These are phyloP conservation scores for Phytophthora macrochlamydospora DNA, from an alignment of 352 stramenopile genomes.

Conservation along the genomic window DNA sequence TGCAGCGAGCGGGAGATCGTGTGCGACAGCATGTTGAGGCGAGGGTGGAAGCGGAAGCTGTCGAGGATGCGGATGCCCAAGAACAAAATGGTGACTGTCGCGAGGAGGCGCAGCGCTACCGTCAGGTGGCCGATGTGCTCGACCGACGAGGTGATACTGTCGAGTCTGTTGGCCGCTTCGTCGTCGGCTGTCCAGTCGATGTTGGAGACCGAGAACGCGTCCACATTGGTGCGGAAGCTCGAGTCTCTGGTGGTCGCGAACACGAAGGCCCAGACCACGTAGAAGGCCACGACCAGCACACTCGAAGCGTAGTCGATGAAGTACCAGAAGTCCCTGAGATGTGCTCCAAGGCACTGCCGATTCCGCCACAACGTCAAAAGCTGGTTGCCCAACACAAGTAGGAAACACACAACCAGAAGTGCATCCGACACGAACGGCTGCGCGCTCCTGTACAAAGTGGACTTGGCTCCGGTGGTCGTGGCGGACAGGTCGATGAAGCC, in stretches of 20 bases:
- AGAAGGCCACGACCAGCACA: conserved; percentile 28
- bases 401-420: not conserved
- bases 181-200: conserved; percentile 36
- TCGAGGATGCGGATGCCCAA: conserved; percentile 34
- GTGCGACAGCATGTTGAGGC: conserved; percentile 44
- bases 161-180: conserved; percentile 29
- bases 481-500: conserved; percentile 19
- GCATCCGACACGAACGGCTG: not conserved
- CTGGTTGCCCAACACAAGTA: not conserved
- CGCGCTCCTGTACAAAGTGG: not conserved
- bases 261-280: conserved; percentile 35
- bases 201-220: conserved; percentile 28
- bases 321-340: conserved; percentile 9
- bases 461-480: conserved; percentile 5
- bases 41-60: conserved; percentile 49
- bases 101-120: conserved; percentile 26
- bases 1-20: conserved; percentile 41
- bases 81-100: conserved; percentile 24
- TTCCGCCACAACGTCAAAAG: not conserved
- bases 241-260: conserved; percentile 26
- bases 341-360: not conserved
- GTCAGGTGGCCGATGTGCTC: conserved; percentile 25
- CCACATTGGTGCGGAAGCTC: conserved; percentile 34
- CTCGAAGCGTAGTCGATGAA: conserved; percentile 14
- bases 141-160: conserved; percentile 27